These are phyloP conservation scores for Knufia petricola DNA, from an alignment of 2,329 filamentous ascomycete species.

Conservation along the genomic window DNA sequence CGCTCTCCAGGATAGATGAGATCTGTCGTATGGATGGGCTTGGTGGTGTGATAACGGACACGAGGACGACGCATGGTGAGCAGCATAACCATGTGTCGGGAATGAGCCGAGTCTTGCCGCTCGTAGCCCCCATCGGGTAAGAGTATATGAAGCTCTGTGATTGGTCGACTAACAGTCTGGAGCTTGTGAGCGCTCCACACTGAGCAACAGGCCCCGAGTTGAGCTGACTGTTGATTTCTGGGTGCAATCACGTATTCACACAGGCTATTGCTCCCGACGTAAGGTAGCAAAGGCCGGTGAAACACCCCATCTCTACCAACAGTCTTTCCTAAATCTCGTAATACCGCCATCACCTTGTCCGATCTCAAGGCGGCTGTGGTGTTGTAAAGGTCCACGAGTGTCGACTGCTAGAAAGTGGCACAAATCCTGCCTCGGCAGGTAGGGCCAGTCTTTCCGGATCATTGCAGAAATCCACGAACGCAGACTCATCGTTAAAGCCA, in stretches of 20 bases:
- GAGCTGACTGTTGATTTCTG: no score
- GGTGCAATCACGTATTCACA: no score
- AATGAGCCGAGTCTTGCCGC: not conserved
- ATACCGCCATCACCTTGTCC: no score
- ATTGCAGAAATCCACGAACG: constrained; percentile 37
- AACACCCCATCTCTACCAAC: no score
- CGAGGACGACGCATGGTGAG: not conserved
- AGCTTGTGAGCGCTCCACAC: no score
- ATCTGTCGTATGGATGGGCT: no score
- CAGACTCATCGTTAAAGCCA: constrained; percentile 35
- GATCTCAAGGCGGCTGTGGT: constrained; percentile 2
- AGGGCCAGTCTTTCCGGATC: constrained; percentile 34
- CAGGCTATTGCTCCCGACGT: no score
- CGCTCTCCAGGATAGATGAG: no score
- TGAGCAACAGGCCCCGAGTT: no score
- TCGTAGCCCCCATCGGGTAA: not conserved
- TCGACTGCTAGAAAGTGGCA: constrained; percentile 8
- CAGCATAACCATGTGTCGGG: not conserved
- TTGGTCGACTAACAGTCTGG: no score
- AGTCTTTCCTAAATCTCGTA: no score
- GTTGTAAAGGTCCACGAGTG: constrained; percentile 8
- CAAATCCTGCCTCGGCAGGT: not conserved
- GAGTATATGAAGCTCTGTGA: not conserved
- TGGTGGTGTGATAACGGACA: not conserved
- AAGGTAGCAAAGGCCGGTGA: no score